phyloP scores from a whole-genome alignment of 805 yeast species.

The Barnettozyma pratensis region DNA sequence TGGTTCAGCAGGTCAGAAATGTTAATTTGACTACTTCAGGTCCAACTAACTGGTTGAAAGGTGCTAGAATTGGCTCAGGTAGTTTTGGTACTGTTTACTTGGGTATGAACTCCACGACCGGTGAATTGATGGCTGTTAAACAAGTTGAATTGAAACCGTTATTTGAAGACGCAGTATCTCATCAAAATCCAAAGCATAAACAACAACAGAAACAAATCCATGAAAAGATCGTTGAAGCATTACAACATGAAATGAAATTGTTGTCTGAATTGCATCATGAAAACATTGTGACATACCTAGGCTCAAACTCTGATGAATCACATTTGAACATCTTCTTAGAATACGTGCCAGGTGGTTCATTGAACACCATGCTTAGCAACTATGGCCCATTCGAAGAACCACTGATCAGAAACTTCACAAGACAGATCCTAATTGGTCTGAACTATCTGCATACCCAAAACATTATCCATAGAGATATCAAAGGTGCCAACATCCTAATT shows the following conservation, averaged over 20 bases:
- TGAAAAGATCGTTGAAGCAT: slow-evolving; percentile 65
- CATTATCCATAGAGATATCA: slow-evolving; percentile 82
- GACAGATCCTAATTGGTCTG: slow-evolving; percentile 73
- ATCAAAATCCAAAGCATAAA: slow-evolving; percentile 26
- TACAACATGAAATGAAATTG: slow-evolving; percentile 75
- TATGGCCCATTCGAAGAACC: slow-evolving; percentile 83
- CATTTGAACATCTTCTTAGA: slow-evolving; percentile 74
- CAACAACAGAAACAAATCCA: slow-evolving; percentile 30
- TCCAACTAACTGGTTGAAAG: slow-evolving; percentile 86
- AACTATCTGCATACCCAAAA: slow-evolving; percentile 68
- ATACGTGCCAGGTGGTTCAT: slow-evolving; percentile 71
- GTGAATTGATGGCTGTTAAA: slow-evolving; percentile 96
- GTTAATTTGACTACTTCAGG: slow-evolving; percentile 32
- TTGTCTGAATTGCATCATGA: slow-evolving; percentile 80
- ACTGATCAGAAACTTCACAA: slow-evolving; percentile 60
- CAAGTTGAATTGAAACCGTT: slow-evolving; percentile 69
- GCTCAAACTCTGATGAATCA: slow-evolving; percentile 72
- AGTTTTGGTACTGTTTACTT: slow-evolving; percentile 90
- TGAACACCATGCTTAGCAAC: slow-evolving; percentile 62
- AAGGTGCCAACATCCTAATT: slow-evolving; percentile 81
- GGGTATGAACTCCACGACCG: slow-evolving; percentile 88
- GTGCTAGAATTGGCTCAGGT: slow-evolving; percentile 91
- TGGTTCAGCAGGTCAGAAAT: slow-evolving; percentile 5
- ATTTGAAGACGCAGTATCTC: slow-evolving; percentile 26
- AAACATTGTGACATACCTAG: slow-evolving; percentile 88